phyloP scores from a whole-genome alignment of 106 monocot species.

The Vanilla planifolia region DNA sequence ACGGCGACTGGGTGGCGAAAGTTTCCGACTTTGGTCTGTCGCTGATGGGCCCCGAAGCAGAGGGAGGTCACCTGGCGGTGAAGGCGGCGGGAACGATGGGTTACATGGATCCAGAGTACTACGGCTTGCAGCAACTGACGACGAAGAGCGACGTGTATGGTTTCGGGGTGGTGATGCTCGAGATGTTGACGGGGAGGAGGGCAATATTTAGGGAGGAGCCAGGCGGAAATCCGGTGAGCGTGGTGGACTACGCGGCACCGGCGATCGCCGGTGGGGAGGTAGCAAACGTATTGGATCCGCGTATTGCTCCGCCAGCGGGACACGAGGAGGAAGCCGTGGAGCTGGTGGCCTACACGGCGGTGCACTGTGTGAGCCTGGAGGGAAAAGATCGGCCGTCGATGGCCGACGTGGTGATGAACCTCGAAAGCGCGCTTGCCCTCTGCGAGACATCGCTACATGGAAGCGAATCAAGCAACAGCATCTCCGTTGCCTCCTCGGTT shows the following conservation, averaged over 20 bases:
- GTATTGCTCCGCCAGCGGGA: conserved; percentile 19
- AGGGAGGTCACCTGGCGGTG: conserved; percentile 16
- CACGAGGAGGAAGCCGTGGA: conserved; percentile 76
- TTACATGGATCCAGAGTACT: conserved; percentile 97
- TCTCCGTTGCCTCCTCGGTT: conserved; percentile 23
- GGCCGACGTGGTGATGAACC: conserved; percentile 56
- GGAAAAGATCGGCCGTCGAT: conserved; percentile 68
- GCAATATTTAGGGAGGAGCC: conserved; percentile 36
- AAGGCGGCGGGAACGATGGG: conserved; percentile 79
- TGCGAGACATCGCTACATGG: conserved; percentile 35
- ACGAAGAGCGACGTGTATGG: conserved; percentile 87
- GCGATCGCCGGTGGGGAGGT: conserved; percentile 48
- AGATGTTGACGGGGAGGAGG: conserved; percentile 57
- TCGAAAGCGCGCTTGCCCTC: conserved; percentile 67
- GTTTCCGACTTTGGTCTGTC: conserved; percentile 88
- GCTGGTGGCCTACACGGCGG: conserved; percentile 67
- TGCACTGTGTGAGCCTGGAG: conserved; percentile 65
- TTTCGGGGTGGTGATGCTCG: conserved; percentile 83
- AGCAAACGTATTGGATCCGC: conserved; percentile 36
- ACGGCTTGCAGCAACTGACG: conserved; percentile 71
- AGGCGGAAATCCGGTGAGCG: conserved; percentile 32
- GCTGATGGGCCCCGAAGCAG: conserved; percentile 35
- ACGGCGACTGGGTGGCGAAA: conserved; percentile 47
- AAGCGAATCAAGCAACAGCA: conserved; percentile 54
- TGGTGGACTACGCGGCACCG: conserved; percentile 72